phyloP scores from a whole-genome alignment of 2,329 filamentous ascomycete species.

The Apiospora marii region DNA sequence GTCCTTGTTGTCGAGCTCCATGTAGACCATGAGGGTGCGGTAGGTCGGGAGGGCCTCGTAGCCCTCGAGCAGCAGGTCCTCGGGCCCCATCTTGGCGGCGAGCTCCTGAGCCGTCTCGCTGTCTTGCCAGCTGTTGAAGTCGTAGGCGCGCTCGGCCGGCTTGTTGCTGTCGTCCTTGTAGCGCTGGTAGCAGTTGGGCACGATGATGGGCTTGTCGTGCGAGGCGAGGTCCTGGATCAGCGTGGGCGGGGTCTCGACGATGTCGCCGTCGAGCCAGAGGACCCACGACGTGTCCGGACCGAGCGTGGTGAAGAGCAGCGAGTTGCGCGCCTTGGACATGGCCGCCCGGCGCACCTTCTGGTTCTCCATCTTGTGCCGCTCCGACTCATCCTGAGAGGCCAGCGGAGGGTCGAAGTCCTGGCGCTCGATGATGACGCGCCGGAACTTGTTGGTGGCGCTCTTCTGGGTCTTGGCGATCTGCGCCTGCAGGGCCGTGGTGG shows the following conservation, averaged over 20 bases:
- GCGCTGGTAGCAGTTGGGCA: constrained; percentile 94
- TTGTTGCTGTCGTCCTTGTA: constrained; percentile 77
- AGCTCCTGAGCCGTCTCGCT: constrained; percentile 80
- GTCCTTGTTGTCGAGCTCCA: constrained; percentile 64
- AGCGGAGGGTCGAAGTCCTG: constrained; percentile 92
- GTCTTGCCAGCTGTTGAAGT: constrained; percentile 98
- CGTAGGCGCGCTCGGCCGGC: constrained; percentile 83
- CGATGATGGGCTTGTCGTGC: constrained; percentile 90
- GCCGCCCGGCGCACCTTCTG: constrained; percentile 86
- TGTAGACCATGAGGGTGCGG: constrained; percentile 87
- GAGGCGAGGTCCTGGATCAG: constrained; percentile 91
- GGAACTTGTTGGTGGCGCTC: constrained; percentile 83
- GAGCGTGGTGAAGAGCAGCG: constrained; percentile 91
- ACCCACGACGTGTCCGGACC: constrained; percentile 95
- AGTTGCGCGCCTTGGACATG: constrained; percentile 95
- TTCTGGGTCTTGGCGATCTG: constrained; percentile 87
- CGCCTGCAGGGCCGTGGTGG: constrained; percentile 82
- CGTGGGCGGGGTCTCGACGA: constrained; percentile 83
- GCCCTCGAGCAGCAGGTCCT: constrained; percentile 93
- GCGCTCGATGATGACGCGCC: constrained; percentile 90
- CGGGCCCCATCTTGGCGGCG: constrained; percentile 80
- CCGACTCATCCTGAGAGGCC: constrained; percentile 80
- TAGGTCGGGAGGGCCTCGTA: constrained; percentile 95
- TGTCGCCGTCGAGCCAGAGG: constrained; percentile 92
- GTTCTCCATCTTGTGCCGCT: constrained; percentile 90